These are phyloP conservation scores for Hemisphaericaspora nanyangensis DNA, from an alignment of 805 yeast genomes.

Conservation along the genomic window DNA sequence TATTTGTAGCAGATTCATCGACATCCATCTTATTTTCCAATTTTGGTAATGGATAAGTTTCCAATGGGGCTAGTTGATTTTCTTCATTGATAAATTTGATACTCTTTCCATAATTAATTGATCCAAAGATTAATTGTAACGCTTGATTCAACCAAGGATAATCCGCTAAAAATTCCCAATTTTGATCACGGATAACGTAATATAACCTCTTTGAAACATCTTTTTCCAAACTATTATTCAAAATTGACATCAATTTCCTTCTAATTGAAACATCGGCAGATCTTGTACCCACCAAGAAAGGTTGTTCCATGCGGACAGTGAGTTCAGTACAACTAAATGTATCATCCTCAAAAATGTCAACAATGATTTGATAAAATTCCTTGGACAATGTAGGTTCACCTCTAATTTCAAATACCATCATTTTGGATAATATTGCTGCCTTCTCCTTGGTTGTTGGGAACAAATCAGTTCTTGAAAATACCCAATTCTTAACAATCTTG, in stretches of 20 bases:
- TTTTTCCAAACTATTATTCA: conserved; percentile 73
- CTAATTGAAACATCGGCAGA: conserved; percentile 73
- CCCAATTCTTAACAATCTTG: conserved; percentile 82
- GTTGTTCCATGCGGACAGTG: conserved; percentile 93
- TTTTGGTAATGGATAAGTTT: conserved; percentile 34
- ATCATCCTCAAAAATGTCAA: conserved; percentile 81
- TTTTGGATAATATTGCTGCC: conserved; percentile 87
- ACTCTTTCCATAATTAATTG: conserved; percentile 53
- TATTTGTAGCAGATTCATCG: conserved; percentile 17
- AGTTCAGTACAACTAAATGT: conserved; percentile 78
- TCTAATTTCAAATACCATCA: conserved; percentile 87
- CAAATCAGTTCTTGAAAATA: conserved; percentile 73
- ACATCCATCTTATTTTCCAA: conserved; percentile 19
- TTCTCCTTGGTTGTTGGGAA: conserved; percentile 96
- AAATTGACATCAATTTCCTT: conserved; percentile 70
- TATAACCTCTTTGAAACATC: conserved; percentile 75
- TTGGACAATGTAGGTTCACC: conserved; percentile 78
- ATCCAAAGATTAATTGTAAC: conserved; percentile 75
- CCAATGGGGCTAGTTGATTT: conserved; percentile 50
- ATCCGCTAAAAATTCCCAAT: conserved; percentile 94
- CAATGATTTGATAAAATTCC: conserved; percentile 79
- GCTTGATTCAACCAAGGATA: conserved; percentile 96
- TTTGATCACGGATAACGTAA: conserved; percentile 90
- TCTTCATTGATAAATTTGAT: conserved; percentile 47
- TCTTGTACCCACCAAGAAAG: conserved; percentile 91